Base-by-base conservation (phyloP, 257 asterid genomes). In the Solanum arcanum region DNA sequence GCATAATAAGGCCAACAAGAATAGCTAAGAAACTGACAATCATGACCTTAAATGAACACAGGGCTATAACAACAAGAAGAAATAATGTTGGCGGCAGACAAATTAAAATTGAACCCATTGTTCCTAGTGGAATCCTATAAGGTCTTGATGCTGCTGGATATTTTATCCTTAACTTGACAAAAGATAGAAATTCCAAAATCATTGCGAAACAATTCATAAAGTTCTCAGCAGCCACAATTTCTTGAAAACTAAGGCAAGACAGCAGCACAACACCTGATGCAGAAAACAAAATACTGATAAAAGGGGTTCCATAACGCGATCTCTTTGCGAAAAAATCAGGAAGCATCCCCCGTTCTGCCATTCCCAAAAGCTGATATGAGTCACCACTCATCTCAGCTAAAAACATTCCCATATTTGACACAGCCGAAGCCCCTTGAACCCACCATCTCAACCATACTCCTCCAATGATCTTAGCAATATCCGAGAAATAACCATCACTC, bases 321-420 rank as follows among this genome's bases (percentile, higher is more conserved):
- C 96, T 89, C 88, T 90, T 93, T 12, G 90, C 92, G 3, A 94
- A 93, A 70, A 90, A 75, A 14, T 83, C 97, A 2, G 94, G 98
- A 56, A 92, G 90, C 95, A 94, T 91, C 72, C 96, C 94, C 4
- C 91, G 86, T 77, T 94, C 95, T 0, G 98, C 95, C 95, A 93
- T 94, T 21, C 98, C 96, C 31, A 93, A 93, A 91, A 93, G 96
- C 49, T 92, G 96, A 86, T 92, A 94, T 7, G 96, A 94, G 90
- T 94, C 95, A 7, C 95, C 93, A 86, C 96, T 92, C 96, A 92
- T 94, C 87, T 94, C 98, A 3, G 96, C 94, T 74, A 93, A 87
- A 87, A 93, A 93, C 95, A 91, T 92, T 29, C 98, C 98, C 96
- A 93, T 93, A 75, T 94, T 94, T 25, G 98, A 94, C 52, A 94